These are phyloP conservation scores for Dichotomocladium elegans DNA, from an alignment of 371 early-diverging fungal species.

Conservation along the genomic window DNA sequence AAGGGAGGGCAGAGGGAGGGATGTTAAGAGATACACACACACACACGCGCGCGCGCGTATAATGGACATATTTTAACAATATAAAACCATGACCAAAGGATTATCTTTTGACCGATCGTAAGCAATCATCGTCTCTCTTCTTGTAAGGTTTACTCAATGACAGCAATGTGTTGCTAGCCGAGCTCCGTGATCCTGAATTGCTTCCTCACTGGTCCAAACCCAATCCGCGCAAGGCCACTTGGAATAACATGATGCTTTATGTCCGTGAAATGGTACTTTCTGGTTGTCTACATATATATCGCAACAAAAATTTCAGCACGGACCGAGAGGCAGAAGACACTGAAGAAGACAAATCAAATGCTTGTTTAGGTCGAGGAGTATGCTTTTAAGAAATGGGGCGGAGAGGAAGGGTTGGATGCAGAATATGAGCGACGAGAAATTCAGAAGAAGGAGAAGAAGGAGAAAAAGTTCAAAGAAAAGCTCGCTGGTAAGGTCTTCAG, in stretches of 20 bases:
- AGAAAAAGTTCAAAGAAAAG: slow-evolving; percentile 80
- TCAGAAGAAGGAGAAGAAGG: slow-evolving; percentile 78
- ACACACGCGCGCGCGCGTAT: not conserved
- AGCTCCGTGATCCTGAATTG: slow-evolving; percentile 73
- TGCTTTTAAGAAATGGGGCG: slow-evolving; percentile 92
- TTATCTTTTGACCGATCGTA: slow-evolving; percentile 86
- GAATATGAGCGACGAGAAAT: slow-evolving; percentile 85
- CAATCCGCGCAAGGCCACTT: slow-evolving; percentile 93
- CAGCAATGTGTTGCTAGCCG: slow-evolving; percentile 42
- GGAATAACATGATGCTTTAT: slow-evolving; percentile 95
- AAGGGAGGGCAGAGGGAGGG: not conserved
- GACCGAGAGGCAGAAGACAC: no score
- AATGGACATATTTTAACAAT: no score
- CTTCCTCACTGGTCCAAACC: slow-evolving; percentile 86
- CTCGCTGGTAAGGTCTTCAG: slow-evolving; percentile 47
- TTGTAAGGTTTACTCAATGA: not conserved
- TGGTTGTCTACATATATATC: not conserved
- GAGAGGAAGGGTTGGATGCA: slow-evolving; percentile 79
- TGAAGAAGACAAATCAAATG: no score
- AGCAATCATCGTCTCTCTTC: slow-evolving; percentile 3
- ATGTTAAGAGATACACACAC: not conserved
- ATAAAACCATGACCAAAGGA: slow-evolving; percentile 44
- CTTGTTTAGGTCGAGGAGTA: slow-evolving; percentile 77
- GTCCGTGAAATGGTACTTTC: slow-evolving; percentile 70
- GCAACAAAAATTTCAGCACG: not conserved